phyloP scores from a whole-genome alignment of 2,329 filamentous ascomycete genomes.

The Penicillium sp. region DNA sequence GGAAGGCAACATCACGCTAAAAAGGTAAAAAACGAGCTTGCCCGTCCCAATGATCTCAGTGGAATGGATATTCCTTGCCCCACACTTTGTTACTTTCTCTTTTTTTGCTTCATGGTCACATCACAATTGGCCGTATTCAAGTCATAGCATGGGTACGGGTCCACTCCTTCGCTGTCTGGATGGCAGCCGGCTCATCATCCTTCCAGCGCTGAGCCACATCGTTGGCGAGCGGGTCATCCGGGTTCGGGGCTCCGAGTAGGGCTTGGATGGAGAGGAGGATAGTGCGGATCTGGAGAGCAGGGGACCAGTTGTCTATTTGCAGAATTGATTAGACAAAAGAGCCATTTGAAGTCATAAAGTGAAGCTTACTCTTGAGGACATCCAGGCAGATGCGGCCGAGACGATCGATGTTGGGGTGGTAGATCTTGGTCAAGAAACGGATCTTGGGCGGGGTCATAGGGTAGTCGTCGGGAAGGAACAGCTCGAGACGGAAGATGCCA shows the following conservation, averaged over 20 bases:
- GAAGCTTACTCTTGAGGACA: constrained; percentile 81
- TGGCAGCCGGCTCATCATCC: constrained; percentile 88
- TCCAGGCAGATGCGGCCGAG: constrained; percentile 95
- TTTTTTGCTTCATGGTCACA: constrained; percentile 35
- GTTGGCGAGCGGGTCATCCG: constrained; percentile 96
- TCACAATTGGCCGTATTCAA: constrained; percentile 30
- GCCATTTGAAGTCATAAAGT: not conserved
- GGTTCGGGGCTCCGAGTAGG: constrained; percentile 91
- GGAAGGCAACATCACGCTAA: constrained; percentile 9
- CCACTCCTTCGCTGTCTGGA: constrained; percentile 90
- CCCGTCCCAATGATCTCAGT: constrained; percentile 15
- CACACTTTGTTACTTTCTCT: constrained; percentile 13
- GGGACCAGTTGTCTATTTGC: constrained; percentile 88
- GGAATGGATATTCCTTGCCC: constrained; percentile 3
- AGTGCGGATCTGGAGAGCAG: constrained; percentile 93
- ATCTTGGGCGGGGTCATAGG: constrained; percentile 99
- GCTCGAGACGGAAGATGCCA: constrained; percentile 92
- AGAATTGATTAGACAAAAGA: constrained; percentile 7
- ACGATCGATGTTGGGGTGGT: constrained; percentile 98
- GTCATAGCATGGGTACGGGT: constrained; percentile 76
- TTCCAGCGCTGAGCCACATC: constrained; percentile 99
- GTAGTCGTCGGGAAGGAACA: constrained; percentile 97
- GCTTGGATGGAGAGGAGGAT: constrained; percentile 99
- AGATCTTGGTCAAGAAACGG: constrained; percentile 97
- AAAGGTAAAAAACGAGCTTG: constrained; percentile 3